Base-by-base conservation (phyloP, 2,329 filamentous ascomycete genomes). In the Penicillium sp. region DNA sequence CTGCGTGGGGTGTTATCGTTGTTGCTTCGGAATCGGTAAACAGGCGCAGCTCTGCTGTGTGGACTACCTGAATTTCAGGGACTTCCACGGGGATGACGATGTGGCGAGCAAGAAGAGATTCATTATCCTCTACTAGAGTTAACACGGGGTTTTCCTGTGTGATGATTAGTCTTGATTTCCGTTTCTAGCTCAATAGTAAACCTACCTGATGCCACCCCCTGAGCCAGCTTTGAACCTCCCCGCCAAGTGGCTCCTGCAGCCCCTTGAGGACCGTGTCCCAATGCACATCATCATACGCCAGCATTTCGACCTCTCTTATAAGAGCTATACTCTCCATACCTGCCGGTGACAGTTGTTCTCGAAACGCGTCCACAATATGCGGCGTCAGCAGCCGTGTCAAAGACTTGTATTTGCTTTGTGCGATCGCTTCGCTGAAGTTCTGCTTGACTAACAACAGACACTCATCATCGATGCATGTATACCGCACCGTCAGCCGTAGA, bases 11-110 rank as follows among this genome's bases (percentile, higher is more conserved):
- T 53, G 26, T 18, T 11, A 4, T 16, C 16, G 7, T 14, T 40
- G 18, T 18, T 8, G 28, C 35, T 21, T 33, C 38, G 21, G 12
- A 45, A 52, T 64, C 57, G 12, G 59, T 59, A 30, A 63, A 52
- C 68, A 71, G 55, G 66, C 64, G 55, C 67, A 71, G 65, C 64
- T 65, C 71, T 18, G 88, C 87, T 0, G 89, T 95, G 71, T 96
- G 89, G 0, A 97, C 83, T 20, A 96, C 83, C 48, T 90, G 84
- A 1, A 96, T 80, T 1, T 88, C 86, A 0, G 93, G 93, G 1
- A 99, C 85, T 58, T 96, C 91, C 14, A 99, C 92, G 0, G 92
- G 90, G 53, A 99, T 95, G 28, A 88, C 79, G 63, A 99, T 92
- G 12, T 85, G 86, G 20, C 81, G 81, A 60, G 71, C 78, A 20